Percentiles rank a stretch among this genome's conserved stretches.
These are phyloP conservation scores for Penicillium taxi DNA, from an alignment of 495 filamentous ascomycete species.

Conservation along the genomic window DNA sequence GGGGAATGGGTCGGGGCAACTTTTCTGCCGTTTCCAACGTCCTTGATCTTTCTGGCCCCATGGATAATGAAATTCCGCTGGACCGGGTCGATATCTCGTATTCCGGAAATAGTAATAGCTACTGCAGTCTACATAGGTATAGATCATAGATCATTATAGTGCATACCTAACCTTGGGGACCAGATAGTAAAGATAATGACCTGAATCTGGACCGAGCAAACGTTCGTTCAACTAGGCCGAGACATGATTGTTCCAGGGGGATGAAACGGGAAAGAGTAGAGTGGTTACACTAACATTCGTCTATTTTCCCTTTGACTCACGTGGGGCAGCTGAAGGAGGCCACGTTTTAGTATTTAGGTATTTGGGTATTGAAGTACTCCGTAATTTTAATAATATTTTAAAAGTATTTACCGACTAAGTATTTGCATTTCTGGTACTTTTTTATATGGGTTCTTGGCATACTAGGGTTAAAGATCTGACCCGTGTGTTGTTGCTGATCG, in stretches of 20 bases:
- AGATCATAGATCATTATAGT: too few species aligned
- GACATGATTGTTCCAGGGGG: conserved; percentile 12
- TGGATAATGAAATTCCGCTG: too few species aligned
- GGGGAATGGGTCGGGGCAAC: too few species aligned
- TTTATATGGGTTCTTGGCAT: conserved; percentile 14
- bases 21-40: too few species aligned
- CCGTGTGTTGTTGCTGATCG: conserved; percentile 12
- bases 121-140: too few species aligned
- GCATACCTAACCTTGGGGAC: too few species aligned
- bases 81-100: too few species aligned
- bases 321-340: conserved; percentile 9
- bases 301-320: conserved; percentile 7
- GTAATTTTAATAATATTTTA: too few species aligned
- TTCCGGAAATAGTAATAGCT: too few species aligned
- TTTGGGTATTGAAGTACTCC: not conserved
- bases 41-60: too few species aligned
- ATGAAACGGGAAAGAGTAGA: conserved; percentile 10
- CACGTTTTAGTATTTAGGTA: conserved; percentile 11
- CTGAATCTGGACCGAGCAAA: not conserved
- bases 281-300: conserved; percentile 17
- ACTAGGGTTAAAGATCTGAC: conserved; percentile 30
- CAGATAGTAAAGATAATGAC: not conserved
- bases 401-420: too few species aligned
- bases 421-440: too few species aligned
- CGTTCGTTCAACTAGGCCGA: conserved; percentile 2